Base-by-base conservation (phyloP, 345 rosid genomes). In the Barbarea vulgaris region DNA sequence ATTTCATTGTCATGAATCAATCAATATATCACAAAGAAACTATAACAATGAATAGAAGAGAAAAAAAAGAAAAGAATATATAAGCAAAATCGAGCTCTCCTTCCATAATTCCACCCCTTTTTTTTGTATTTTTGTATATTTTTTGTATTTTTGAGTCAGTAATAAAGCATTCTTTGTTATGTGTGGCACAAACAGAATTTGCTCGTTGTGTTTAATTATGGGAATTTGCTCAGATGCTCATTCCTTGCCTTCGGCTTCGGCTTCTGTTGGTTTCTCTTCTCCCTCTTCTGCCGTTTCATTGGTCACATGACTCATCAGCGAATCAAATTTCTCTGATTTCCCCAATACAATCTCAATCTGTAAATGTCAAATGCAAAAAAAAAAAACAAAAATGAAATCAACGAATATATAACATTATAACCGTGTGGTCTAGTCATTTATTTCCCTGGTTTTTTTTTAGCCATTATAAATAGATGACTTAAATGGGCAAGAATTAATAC, bases 321-420 rank as follows among this genome's bases (percentile, higher is more conserved):
- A 59, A 30, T 90, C 90, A 10, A 87, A 90, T 15, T 88, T 88
- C 21, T 86, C 92, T 2, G 89, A 85, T 65, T 86, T 88, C 25
- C 79, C 87, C 74, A 87, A 78, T 46, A 87, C 87, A 47, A 87
- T 91, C 84, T 91, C 93, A 17, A 87, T 91, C 90, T 15, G 41
- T 36, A 44, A 28, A 48, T 48, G 57, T 13, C 28, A 65, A 3
- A 31, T 33, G 24, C 19, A 42, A 11, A 11, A 17, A 17, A 1
- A n/a, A n/a, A n/a, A n/a, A n/a, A n/a, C n/a, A n/a, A n/a, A n/a
- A 39, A 24, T 39, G 8, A 48, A 48, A 52, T 18, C 8, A 47
- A 47, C 17, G 4, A 53, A 21, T 4, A 21, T 6, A 41, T 41
- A 44, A 44, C n/a, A n/a, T n/a, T 44, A 44, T 44, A 44, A 44